Evolutionary conservation across 192 early-diverging fungal species (phyloP), one percentile per base, ranked within the genome.

Genomic region (Geranomyces michiganensis): DNA sequence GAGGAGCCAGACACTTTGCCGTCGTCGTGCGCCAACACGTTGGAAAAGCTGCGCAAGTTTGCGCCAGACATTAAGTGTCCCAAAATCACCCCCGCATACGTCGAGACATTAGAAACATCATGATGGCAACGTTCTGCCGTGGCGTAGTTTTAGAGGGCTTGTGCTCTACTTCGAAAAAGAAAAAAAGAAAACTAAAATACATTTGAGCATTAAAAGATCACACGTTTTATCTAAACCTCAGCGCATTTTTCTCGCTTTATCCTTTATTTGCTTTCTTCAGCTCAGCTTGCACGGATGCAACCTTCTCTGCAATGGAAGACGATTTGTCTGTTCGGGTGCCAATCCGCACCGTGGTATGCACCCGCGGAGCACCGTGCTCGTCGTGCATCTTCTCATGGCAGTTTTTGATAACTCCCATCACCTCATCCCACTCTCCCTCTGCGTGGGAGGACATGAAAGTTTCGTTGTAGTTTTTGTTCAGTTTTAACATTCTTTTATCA

Each of bases 351-450:
- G 58, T 60, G 2, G 58, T 60, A 32, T 60, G 58, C 6, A 60
- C 58, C 17, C 58, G 58, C 31, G 58, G 58, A 32, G 58, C 58
- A 27, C 17, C 17, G 27, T 24, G 19, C 27, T 26, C 27, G 27
- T 19, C 6, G 27, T 60, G 58, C 15, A 60, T 19, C 7, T 17
- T 32, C 27, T 60, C 58, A 27, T 60, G 58, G 31, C 58, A 60
- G 7, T 32, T 26, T 32, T 60, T 60, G 58, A 60, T 60, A 7
- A 29, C 27, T 19, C 31, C 31, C 58, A 60, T 60, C 4, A 60
- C 58, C 6, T 60, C 58, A 32, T 60, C 58, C 58, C 58, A 60
- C 27, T 60, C 58, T 2, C 58, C 58, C 27, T 60, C 58, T 56
- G 55, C 24, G 24, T n/a, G 55, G 24, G 24, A 56, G 14, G 24